These are phyloP conservation scores for Coniochaeta prunicola DNA, from an alignment of 2,329 filamentous ascomycete genomes.

Conservation along the genomic window DNA sequence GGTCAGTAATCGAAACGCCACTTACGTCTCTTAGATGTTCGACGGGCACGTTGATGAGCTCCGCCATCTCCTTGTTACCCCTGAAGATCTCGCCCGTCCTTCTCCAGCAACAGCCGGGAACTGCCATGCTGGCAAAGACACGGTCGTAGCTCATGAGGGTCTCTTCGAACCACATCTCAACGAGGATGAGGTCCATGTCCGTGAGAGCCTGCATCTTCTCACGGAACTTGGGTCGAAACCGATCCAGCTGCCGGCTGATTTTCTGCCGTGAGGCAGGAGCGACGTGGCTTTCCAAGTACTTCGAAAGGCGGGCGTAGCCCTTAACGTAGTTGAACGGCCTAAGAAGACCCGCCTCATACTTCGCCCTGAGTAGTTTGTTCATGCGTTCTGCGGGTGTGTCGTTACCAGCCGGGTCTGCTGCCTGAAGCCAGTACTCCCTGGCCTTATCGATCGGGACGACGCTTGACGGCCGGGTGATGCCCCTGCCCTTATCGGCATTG, in stretches of 20 bases:
- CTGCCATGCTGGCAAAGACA: conserved; percentile 97
- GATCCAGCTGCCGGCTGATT: conserved; percentile 84
- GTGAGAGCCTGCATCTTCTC: conserved; percentile 90
- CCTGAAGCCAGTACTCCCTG: conserved; percentile 93
- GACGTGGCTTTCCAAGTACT: conserved; percentile 88
- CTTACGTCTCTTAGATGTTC: conserved; percentile 84
- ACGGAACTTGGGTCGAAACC: conserved; percentile 90
- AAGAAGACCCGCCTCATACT: conserved; percentile 89
- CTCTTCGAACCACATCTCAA: conserved; percentile 99
- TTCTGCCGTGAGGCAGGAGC: conserved; percentile 77
- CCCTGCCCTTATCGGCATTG: conserved; percentile 39
- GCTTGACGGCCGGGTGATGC: conserved; percentile 54
- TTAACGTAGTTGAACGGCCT: conserved; percentile 99
- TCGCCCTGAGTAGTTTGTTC: conserved; percentile 87
- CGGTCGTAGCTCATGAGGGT: conserved; percentile 97
- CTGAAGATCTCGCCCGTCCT: conserved; percentile 95
- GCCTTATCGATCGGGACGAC: conserved; percentile 61
- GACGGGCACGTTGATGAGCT: conserved; percentile 87
- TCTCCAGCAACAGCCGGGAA: conserved; percentile 95
- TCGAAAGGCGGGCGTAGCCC: conserved; percentile 81
- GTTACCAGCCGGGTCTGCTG: conserved; percentile 83
- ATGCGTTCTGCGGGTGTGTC: conserved; percentile 88
- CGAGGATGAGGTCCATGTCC: conserved; percentile 87
- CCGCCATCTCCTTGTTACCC: conserved; percentile 98
- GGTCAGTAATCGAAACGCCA: conserved; percentile 12